Evolutionary conservation across 176 grass and related monocot genomes (phyloP).

Genomic region (Aegilops bicornis): DNA sequence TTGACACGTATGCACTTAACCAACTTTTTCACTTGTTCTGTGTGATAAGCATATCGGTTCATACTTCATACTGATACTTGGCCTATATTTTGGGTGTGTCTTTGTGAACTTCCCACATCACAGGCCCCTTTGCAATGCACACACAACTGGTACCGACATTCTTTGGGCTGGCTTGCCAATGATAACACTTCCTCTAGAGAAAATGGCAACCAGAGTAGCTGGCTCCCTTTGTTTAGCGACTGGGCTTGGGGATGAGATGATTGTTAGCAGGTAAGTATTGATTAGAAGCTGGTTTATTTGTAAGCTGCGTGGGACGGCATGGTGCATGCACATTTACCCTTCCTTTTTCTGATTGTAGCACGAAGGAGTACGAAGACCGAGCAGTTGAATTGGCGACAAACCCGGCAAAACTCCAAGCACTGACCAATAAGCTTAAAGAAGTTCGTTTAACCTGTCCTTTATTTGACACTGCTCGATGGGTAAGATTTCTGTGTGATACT

Average conservation of each 20-base stretch:
- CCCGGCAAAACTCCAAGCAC: constrained; percentile 9
- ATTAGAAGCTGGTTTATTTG: background rate
- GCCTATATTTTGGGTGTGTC: background rate
- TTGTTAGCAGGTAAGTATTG: background rate
- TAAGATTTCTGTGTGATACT: background rate
- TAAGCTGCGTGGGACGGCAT: background rate
- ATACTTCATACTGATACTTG: background rate
- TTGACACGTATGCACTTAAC: constrained; percentile 18
- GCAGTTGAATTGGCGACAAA: constrained; percentile 16
- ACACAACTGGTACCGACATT: constrained; percentile 18
- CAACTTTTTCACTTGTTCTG: background rate
- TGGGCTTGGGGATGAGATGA: constrained; percentile 22
- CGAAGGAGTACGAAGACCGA: constrained; percentile 8
- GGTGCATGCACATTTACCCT: background rate
- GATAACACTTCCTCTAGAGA: constrained; percentile 23
- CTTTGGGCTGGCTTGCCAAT: constrained; percentile 21
- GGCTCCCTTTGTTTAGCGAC: constrained; percentile 19
- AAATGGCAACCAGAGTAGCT: constrained; percentile 27
- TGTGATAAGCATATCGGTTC: background rate
- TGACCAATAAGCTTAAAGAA: constrained; percentile 27
- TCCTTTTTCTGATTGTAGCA: constrained; percentile 5
- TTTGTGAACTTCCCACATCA: background rate
- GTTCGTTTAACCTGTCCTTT: constrained; percentile 6
- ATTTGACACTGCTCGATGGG: constrained; percentile 19
- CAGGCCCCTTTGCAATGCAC: constrained; percentile 26